A percentile compares a stretch with the other conserved stretches of the same genome.
Evolutionary conservation across 139 green algal species (phyloP).

Genomic region (Chlamydomonas urium): DNA sequence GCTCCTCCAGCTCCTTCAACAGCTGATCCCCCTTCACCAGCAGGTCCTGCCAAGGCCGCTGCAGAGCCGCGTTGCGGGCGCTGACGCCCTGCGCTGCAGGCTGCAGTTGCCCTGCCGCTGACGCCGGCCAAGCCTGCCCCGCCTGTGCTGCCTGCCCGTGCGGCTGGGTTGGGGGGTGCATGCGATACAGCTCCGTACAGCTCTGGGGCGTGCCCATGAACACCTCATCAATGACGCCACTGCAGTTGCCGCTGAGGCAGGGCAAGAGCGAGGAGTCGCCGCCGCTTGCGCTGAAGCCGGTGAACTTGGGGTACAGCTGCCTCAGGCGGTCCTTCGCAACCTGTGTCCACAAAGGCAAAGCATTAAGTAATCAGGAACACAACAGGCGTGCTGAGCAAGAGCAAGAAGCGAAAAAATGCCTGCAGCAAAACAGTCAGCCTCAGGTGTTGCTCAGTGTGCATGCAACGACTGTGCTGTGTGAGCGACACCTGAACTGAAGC

Average conservation of each 20-base stretch:
- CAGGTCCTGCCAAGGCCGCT: neutral
- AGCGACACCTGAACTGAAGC: too few relatives aligned
- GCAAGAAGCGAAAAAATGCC: too few relatives aligned
- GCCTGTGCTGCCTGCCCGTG: too few relatives aligned
- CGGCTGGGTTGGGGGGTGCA: neutral
- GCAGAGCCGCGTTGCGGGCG: neutral
- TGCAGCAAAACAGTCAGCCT: too few relatives aligned
- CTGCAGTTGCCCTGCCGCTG: too few relatives aligned
- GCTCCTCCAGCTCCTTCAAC: slow-evolving; percentile 6
- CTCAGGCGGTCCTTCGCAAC: slow-evolving; percentile 9
- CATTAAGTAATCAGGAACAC: too few relatives aligned
- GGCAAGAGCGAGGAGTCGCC: slow-evolving; percentile 10
- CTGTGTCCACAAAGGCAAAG: neutral
- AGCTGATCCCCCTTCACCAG: neutral
- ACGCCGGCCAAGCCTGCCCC: too few relatives aligned
- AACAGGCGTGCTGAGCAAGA: too few relatives aligned
- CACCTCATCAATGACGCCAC: slow-evolving; percentile 10
- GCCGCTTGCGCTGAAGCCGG: neutral
- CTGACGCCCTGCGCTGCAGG: too few relatives aligned
- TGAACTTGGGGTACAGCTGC: slow-evolving; percentile 17
- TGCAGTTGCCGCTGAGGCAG: neutral
- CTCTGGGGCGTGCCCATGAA: slow-evolving; percentile 8
- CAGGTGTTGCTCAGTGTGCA: too few relatives aligned
- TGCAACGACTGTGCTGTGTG: too few relatives aligned
- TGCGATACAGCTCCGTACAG: slow-evolving; percentile 8